Evolutionary conservation across 1,284 basidiomycete genomes (phyloP).

Genomic region (Tetrapyrgos nigripes): DNA sequence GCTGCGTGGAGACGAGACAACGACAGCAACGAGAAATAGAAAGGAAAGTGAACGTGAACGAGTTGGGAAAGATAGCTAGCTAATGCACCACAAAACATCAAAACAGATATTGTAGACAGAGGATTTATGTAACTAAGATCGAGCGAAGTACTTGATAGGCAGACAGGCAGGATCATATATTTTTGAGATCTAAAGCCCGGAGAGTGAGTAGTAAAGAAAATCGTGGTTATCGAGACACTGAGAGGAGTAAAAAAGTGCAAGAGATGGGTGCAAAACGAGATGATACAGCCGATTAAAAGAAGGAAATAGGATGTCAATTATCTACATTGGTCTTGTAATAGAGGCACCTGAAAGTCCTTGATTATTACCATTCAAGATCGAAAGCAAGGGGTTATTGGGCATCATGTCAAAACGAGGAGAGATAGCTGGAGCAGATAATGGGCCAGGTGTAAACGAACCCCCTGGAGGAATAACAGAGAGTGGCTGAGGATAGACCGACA

Average conservation of each 20-base stretch:
- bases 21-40: neutral
- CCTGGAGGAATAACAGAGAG: slow-evolving; percentile 7
- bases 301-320: neutral
- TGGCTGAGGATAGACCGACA: neutral
- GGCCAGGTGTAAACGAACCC: slow-evolving; percentile 2
- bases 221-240: neutral
- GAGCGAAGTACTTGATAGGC: neutral
- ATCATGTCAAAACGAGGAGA: slow-evolving; percentile 9
- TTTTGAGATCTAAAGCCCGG: neutral
- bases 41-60: neutral
- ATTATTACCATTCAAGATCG: slow-evolving; percentile 33
- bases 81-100: neutral
- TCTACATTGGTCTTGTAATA: slow-evolving; percentile 15
- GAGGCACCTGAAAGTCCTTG: slow-evolving; percentile 4
- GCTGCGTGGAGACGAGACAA: neutral
- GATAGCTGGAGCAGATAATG: slow-evolving; percentile 6
- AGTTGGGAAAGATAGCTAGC: neutral
- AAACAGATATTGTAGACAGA: slow-evolving; percentile 3
- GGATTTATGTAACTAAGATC: neutral
- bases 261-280: slow-evolving; percentile 6
- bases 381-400: slow-evolving; percentile 31
- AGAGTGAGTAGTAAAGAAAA: neutral
- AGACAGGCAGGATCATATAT: slow-evolving; percentile 2
- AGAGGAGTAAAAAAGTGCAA: neutral
- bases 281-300: slow-evolving; percentile 7